phyloP scores from a whole-genome alignment of 208 protist genomes.

The Phytomonas sp. region DNA sequence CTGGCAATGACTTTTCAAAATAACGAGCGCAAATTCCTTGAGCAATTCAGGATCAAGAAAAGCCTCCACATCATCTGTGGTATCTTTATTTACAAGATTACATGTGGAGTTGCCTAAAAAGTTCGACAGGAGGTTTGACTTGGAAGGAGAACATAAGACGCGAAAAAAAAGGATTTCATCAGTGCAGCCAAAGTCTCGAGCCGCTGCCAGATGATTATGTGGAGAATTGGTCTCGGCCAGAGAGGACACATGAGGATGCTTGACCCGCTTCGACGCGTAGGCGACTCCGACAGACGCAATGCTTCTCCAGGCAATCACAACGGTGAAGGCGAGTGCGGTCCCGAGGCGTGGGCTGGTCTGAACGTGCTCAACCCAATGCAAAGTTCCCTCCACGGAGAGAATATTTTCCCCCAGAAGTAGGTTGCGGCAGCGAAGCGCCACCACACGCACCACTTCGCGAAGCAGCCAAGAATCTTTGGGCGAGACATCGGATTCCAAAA shows the following conservation, averaged over 20 bases:
- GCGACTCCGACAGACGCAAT: neutral
- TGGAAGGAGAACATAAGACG: neutral
- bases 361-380: neutral
- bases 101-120: neutral
- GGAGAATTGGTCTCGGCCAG: neutral
- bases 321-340: neutral
- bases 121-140: neutral
- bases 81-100: neutral
- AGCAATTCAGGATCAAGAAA: neutral
- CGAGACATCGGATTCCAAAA: neutral
- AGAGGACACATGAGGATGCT: neutral
- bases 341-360: neutral
- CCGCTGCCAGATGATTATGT: neutral
- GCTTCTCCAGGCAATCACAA: neutral
- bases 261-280: neutral
- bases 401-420: neutral
- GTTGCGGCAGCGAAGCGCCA: neutral
- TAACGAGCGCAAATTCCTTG: neutral
- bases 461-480: neutral
- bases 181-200: neutral
- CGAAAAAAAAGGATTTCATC: neutral
- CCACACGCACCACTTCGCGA: neutral
- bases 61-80: neutral
- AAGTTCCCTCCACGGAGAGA: neutral
- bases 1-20: neutral